Base-by-base conservation (phyloP, 345 rosid species). In the Boechera stricta region DNA sequence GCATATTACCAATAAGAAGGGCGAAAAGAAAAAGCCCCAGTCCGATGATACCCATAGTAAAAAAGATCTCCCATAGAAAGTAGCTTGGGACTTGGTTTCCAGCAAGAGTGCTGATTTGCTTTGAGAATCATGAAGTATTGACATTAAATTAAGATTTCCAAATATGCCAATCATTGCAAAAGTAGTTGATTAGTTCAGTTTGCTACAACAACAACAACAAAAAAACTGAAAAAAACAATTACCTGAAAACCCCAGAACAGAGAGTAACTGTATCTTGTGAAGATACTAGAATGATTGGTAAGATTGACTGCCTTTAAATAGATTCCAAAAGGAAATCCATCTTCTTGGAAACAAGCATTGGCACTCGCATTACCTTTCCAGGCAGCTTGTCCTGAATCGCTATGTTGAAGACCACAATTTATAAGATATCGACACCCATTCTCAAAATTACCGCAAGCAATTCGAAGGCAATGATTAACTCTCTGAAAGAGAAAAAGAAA, bases 101-200 rank as follows among this genome's bases (percentile, higher is more conserved):
- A 53, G 96, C 98, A 52, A 94, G 90, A 41, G 96, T 91, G 74
- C 98, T 91, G 84, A 94, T 91, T 94, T 94, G 98, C 98, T 94
- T 81, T 77, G 73, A 7, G 51, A 78, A 51, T 21, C 24, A 21
- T 21, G 24, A 41, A 26, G 35, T 21, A 21, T 21, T 21, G 24
- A 21, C 24, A 21, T 21, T 21, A 21, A 21, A 21, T 21, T 21
- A 21, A 21, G 24, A 21, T 1, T 21, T 21, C 1, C 1, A 21
- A 21, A 21, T 21, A 21, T 21, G 24, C 24, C 24, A 66, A 32
- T 12, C 64, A 73, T 32, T 53, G 60, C 18, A 66, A 56, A 57
- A 64, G 9, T 11, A 5, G 26, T 8, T 35, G 12, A 15, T 64
- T n/a, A 18, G 21, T 11, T 12, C 2, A 2, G 2, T 42, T 42